Evolutionary conservation across 2,329 filamentous ascomycete genomes (phyloP), one percentile per base, ranked within the genome.

Genomic region (Paecilomyces sp.): DNA sequence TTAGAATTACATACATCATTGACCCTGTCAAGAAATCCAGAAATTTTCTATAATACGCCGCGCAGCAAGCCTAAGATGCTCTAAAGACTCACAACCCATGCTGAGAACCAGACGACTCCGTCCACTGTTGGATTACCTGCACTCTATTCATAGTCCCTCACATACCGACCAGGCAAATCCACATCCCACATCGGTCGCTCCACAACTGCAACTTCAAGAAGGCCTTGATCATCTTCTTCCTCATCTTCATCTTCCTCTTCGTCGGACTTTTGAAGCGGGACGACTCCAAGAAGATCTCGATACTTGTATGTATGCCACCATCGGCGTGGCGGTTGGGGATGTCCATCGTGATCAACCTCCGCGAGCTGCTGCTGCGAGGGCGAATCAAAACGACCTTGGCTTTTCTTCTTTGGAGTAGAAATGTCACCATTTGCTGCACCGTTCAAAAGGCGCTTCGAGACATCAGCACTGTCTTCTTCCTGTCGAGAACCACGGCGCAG

Each of bases 221-320:
- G 65, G 25, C 60, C 64, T 34, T 59, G 62, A 61, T 65, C 67
- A 13, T 72, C 71, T 28, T 76, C 73, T 22, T 58, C 54, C 22
- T 25, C 57, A 15, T 70, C 71, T 31, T 67, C 67, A 18, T 64
- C 67, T 30, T 67, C 63, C 52, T 65, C 58, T 58, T 65, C 63
- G 82, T 74, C 65, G 51, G 62, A 41, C 28, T 66, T 57, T 41
- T 77, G 79, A 33, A 88, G 74, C 18, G 84, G 81, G 22, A 86
- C 81, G 53, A 88, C 82, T 4, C 92, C 94, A 62, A 99, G 80
- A 66, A 99, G 92, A n/a, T 92, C 90, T 60, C 92, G 84, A 76
- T 97, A 99, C 75, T 96, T 95, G 81, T 89, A 92, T 4, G 92
- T 96, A 71, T 88, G 85, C 91, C 92, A 97, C 77, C 75, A 74